These are phyloP conservation scores for Quercus tomentella DNA, from an alignment of 331 rosid genomes.

Conservation along the genomic window DNA sequence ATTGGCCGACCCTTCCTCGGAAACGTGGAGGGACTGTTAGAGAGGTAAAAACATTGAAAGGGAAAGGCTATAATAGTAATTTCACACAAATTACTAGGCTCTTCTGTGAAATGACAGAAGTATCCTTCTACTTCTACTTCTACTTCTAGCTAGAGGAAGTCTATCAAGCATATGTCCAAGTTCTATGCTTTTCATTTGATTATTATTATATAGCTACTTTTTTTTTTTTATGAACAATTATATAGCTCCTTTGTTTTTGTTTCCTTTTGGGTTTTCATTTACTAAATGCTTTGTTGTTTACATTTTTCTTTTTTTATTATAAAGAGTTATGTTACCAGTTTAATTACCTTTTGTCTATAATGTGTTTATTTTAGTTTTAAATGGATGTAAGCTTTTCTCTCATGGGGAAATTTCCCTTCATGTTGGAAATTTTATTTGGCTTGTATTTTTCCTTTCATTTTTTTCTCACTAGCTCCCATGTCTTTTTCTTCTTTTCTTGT, in stretches of 20 bases:
- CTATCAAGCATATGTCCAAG: too few species aligned
- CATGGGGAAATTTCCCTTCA: neutral
- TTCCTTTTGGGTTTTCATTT: neutral
- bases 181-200: too few species aligned
- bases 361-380: neutral
- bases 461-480: too few species aligned
- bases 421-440: neutral
- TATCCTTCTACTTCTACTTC: too few species aligned
- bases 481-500: neutral
- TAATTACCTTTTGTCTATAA: neutral
- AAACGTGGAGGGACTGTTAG: constrained; percentile 58
- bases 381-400: neutral
- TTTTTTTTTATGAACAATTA: too few species aligned
- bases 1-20: constrained; percentile 52
- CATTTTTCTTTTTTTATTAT: too few species aligned
- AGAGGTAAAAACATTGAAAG: constrained; percentile 9
- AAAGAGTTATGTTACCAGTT: neutral
- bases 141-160: too few species aligned
- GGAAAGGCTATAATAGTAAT: constrained; percentile 13
- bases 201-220: too few species aligned
- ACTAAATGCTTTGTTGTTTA: neutral
- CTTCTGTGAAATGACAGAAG: too few species aligned
- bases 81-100: neutral
- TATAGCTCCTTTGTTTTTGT: neutral
- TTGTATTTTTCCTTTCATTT: neutral